Evolutionary conservation across 78 protist genomes (phyloP).

Genomic region (Cavenderia fasciculata): DNA sequence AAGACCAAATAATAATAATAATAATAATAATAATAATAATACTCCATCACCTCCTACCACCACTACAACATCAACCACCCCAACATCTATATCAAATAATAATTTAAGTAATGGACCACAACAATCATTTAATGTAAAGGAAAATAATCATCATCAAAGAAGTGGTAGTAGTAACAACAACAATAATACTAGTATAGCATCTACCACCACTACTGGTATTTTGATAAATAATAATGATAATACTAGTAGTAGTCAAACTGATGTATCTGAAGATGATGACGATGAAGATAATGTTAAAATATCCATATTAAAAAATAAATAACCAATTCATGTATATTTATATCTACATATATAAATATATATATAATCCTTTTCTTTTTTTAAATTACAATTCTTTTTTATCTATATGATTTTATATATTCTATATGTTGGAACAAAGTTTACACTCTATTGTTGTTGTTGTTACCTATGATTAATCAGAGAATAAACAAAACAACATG

Average conservation of each 20-base stretch:
- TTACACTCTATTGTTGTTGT: neutral
- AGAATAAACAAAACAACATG: slow-evolving; percentile 37
- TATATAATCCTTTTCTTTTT: neutral
- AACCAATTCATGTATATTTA: neutral
- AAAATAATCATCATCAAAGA: neutral
- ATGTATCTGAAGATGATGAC: slow-evolving; percentile 9
- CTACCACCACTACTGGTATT: neutral
- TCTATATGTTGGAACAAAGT: neutral
- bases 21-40: no score
- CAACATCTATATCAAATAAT: neutral
- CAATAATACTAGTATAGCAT: neutral
- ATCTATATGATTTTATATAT: neutral
- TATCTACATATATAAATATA: neutral
- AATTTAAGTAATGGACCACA: neutral
- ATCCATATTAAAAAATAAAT: neutral
- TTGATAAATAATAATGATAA: neutral
- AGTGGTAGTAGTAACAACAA: slow-evolving; percentile 1
- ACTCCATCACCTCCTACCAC: neutral
- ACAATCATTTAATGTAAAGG: neutral
- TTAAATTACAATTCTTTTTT: neutral
- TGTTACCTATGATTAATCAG: slow-evolving; percentile 23
- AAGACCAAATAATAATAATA: no score
- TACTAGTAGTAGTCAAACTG: neutral
- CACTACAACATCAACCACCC: neutral
- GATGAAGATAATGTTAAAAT: neutral